A percentile compares a stretch with the other conserved stretches of the same genome.
These are phyloP conservation scores for Saccharomycopsis sp. DNA, from an alignment of 805 yeast species.

Conservation along the genomic window DNA sequence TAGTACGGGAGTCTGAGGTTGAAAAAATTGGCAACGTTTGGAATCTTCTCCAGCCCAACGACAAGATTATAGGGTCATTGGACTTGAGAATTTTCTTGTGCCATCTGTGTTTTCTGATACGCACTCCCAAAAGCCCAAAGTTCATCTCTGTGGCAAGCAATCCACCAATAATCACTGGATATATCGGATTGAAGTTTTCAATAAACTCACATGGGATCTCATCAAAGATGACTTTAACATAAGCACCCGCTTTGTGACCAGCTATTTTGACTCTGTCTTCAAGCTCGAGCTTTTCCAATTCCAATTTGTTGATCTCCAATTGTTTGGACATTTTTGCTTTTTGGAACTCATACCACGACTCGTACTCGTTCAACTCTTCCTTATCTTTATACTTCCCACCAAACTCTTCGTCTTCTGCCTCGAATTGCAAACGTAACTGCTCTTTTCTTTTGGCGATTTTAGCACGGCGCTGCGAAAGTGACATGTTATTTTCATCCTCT, in stretches of 20 bases:
- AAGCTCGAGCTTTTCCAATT: slow-evolving; percentile 61
- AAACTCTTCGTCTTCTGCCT: slow-evolving; percentile 49
- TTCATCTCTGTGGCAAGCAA: slow-evolving; percentile 82
- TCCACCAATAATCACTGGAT: slow-evolving; percentile 87
- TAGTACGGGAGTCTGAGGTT: slow-evolving; percentile 92
- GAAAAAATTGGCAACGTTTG: slow-evolving; percentile 95
- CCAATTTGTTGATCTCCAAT: slow-evolving; percentile 82
- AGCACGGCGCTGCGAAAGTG: slow-evolving; percentile 18
- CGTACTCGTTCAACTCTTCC: slow-evolving; percentile 71
- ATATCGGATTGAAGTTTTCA: slow-evolving; percentile 75
- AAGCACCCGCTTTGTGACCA: slow-evolving; percentile 89
- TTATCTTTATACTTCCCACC: slow-evolving; percentile 43
- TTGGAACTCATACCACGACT: slow-evolving; percentile 96
- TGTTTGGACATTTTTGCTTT: slow-evolving; percentile 97
- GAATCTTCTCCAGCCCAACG: slow-evolving; percentile 97
- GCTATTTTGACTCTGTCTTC: slow-evolving; percentile 75
- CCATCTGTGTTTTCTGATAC: slow-evolving; percentile 98
- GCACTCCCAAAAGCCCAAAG: slow-evolving; percentile 85
- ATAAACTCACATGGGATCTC: slow-evolving; percentile 82
- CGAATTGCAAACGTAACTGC: slow-evolving; percentile 79
- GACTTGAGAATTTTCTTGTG: slow-evolving; percentile 92
- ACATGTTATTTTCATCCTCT: slow-evolving; percentile 29
- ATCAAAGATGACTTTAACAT: slow-evolving; percentile 82
- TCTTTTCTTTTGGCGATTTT: slow-evolving; percentile 59
- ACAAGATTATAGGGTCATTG: slow-evolving; percentile 88